Evolutionary conservation across 169 alveolate species (phyloP), one percentile per base, ranked within the genome.

Genomic region (Babesia caballi): DNA sequence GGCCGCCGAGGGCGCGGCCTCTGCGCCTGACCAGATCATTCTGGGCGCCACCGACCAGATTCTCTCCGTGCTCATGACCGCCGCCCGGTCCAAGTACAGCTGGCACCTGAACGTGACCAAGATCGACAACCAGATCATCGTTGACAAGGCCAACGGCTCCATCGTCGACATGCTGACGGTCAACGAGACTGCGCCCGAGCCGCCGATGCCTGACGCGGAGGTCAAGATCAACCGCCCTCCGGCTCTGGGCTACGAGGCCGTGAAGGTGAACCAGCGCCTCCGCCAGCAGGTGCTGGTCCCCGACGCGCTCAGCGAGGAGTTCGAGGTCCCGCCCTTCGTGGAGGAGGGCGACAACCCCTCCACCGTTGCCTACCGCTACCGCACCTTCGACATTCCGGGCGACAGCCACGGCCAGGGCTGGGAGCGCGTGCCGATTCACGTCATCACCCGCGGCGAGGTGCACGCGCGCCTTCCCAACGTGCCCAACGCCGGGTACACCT

Each of bases 61-160:
- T 21, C 67, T 93, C 56, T 80, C 96, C 9, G 92, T 93, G 59
- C 75, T 93, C 36, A 93, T 93, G 94, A 90, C 96, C 19, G 95
- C 95, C 33, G 93, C 94, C 0, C 93, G 92, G 49, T 90, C 95
- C 27, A 92, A 91, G 70, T 92, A 92, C 66, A 93, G 96, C 40
- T 93, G 97, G 97, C 97, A 93, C 67, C 72, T 93, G 52, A 78
- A 86, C 36, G 82, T 93, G 32, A 91, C 93, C 9, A 92, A 93
- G 77, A 78, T 90, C 36, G 96, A 91, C 35, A 92, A 92, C 68
- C 90, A 91, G 75, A 86, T 93, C 21, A 90, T 93, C 41, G 84
- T 93, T 12, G 97, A 92, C 70, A 93, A 93, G 68, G 94, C 93
- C 47, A 93, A 93, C 78, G 96, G 95, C n/a, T 93, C 97, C 17